Evolutionary conservation across 768 basidiomycete genomes (phyloP).

Genomic region (Candolleomyces efflorescens): DNA sequence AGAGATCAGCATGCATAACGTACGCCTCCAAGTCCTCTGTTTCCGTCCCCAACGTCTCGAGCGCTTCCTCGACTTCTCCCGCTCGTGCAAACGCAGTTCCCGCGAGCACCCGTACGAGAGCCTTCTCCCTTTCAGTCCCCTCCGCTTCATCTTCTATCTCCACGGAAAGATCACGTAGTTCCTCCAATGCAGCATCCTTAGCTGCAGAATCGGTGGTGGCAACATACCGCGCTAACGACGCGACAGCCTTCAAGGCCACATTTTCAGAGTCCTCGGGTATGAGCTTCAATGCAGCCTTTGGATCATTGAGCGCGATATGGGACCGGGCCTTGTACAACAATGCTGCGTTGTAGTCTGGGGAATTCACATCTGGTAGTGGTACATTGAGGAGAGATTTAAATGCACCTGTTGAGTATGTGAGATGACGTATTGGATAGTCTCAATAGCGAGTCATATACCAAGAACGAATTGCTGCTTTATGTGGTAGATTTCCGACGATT

Average conservation of each 20-base stretch:
- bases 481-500: slow-evolving; percentile 29
- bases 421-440: neutral
- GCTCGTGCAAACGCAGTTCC: slow-evolving; percentile 84
- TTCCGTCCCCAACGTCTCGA: slow-evolving; percentile 79
- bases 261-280: slow-evolving; percentile 57
- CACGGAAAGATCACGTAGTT: slow-evolving; percentile 78
- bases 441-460: slow-evolving; percentile 33
- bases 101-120: slow-evolving; percentile 71
- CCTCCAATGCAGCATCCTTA: slow-evolving; percentile 65
- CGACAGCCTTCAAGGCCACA: slow-evolving; percentile 64
- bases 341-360: slow-evolving; percentile 58
- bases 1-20: slow-evolving; percentile 25
- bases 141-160: slow-evolving; percentile 83
- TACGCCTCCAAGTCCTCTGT: slow-evolving; percentile 86
- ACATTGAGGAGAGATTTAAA: slow-evolving; percentile 58
- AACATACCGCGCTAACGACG: slow-evolving; percentile 70
- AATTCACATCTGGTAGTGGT: slow-evolving; percentile 53
- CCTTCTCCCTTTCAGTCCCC: slow-evolving; percentile 63
- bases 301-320: slow-evolving; percentile 63
- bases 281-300: slow-evolving; percentile 51
- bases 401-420: slow-evolving; percentile 42
- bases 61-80: slow-evolving; percentile 86
- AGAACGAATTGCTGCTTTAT: slow-evolving; percentile 63
- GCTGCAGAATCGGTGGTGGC: slow-evolving; percentile 36
- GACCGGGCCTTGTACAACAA: slow-evolving; percentile 80